Evolutionary conservation across 441 rosid genomes (phyloP).

Genomic region (Euphorbia celastroides): DNA sequence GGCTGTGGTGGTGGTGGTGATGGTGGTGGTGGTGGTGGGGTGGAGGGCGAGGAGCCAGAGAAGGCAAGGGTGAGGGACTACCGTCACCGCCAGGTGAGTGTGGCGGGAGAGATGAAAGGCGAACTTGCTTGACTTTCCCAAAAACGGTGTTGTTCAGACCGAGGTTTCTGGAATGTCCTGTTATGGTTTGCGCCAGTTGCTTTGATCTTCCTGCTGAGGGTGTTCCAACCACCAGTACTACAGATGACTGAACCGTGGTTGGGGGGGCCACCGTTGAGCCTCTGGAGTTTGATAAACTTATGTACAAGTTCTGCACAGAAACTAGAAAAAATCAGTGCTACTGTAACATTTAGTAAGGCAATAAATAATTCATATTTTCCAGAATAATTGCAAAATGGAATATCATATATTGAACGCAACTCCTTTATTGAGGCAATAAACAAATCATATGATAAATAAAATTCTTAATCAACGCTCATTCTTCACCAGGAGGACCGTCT

Average conservation of each 20-base stretch:
- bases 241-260: conserved; percentile 61
- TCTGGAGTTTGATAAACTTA: conserved; percentile 53
- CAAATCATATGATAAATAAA: no score
- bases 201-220: conserved; percentile 56
- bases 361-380: background rate
- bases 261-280: conserved; percentile 78
- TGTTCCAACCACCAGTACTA: conserved; percentile 61
- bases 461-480: no score
- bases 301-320: conserved; percentile 63
- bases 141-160: conserved; percentile 76
- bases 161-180: conserved; percentile 69
- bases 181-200: conserved; percentile 79
- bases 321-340: conserved; percentile 15
- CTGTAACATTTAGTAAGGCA: background rate
- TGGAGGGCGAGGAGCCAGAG: conserved; percentile 32
- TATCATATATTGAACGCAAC: background rate
- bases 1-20: conserved; percentile 16
- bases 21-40: conserved; percentile 34
- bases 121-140: conserved; percentile 89
- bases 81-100: conserved; percentile 53
- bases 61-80: conserved; percentile 50
- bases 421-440: background rate
- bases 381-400: background rate
- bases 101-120: conserved; percentile 62
- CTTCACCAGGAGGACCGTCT: no score